Evolutionary conservation across 2,329 filamentous ascomycete genomes (phyloP).

Genomic region (Hypomyces rosellus): DNA sequence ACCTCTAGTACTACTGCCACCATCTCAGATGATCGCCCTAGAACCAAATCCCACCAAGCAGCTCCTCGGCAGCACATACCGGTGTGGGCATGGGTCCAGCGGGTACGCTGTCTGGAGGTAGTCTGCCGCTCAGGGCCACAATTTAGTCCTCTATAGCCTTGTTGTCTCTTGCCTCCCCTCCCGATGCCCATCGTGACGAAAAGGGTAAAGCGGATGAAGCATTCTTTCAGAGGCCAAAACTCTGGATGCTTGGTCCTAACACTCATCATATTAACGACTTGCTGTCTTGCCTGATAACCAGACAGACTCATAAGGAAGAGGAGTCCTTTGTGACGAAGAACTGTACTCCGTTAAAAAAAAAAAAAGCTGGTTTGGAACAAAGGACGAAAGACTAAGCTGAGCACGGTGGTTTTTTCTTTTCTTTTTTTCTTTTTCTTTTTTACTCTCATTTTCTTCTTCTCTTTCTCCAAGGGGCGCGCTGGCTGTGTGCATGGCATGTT

Average conservation of each 20-base stretch:
- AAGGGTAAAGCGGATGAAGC: no score
- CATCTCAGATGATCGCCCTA: constrained; percentile 8
- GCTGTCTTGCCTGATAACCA: constrained; percentile 2
- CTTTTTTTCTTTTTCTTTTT: no score
- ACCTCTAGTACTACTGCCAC: neutral
- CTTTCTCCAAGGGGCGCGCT: no score
- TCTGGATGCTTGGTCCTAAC: no score
- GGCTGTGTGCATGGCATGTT: no score
- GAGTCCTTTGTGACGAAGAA: constrained; percentile 2
- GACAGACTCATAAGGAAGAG: constrained; percentile 10
- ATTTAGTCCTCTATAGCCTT: constrained; percentile 20
- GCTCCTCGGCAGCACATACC: constrained; percentile 8
- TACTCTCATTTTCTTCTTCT: no score
- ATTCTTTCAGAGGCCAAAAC: no score
- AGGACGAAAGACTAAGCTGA: no score
- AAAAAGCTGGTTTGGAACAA: neutral
- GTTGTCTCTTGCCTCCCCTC: constrained; percentile 19
- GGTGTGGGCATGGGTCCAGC: constrained; percentile 7
- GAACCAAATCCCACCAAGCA: constrained; percentile 5
- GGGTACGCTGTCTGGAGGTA: neutral
- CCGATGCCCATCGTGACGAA: neutral
- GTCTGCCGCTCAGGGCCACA: constrained; percentile 3
- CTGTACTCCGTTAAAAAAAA: neutral
- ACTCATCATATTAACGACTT: neutral
- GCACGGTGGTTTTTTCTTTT: no score